A percentile compares a stretch with the other conserved stretches of the same genome.
These are phyloP conservation scores for Trichomonascus vanleenenianus DNA, from an alignment of 805 yeast species.

Conservation along the genomic window DNA sequence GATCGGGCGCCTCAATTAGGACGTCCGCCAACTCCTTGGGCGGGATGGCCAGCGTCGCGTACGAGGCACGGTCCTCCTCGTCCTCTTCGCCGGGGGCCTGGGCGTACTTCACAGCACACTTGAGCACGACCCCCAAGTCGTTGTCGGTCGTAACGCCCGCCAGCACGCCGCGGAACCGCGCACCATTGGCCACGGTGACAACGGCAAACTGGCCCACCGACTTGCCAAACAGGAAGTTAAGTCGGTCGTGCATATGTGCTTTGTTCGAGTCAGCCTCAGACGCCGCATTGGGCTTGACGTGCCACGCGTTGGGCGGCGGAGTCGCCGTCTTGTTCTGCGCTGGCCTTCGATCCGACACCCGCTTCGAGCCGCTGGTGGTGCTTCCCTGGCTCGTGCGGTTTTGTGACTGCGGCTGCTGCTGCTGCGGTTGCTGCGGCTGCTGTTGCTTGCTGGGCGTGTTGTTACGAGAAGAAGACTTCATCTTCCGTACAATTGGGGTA, in stretches of 20 bases:
- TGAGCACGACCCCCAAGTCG: constrained; percentile 51
- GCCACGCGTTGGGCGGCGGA: not conserved
- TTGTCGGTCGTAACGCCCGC: constrained; percentile 36
- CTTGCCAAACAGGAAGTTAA: constrained; percentile 46
- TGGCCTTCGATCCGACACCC: not conserved
- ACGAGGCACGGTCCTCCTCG: constrained; percentile 28
- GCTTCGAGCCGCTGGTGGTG: too few relatives aligned
- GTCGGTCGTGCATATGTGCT: constrained; percentile 44
- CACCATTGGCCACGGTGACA: constrained; percentile 58
- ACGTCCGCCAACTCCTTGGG: constrained; percentile 46
- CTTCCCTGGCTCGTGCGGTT: too few relatives aligned
- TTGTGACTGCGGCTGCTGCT: too few relatives aligned
- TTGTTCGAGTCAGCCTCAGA: not conserved
- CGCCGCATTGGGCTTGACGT: too few relatives aligned
- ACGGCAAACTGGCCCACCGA: constrained; percentile 52
- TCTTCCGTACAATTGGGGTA: too few relatives aligned
- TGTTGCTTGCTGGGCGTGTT: too few relatives aligned
- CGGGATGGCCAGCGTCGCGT: constrained; percentile 38
- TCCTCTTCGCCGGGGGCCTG: constrained; percentile 30
- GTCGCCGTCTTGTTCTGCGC: not conserved
- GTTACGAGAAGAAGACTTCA: too few relatives aligned
- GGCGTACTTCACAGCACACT: constrained; percentile 39
- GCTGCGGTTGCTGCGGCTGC: too few relatives aligned
- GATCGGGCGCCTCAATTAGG: constrained; percentile 36
- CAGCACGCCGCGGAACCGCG: constrained; percentile 50